Evolutionary conservation across 2,329 filamentous ascomycete genomes (phyloP), one percentile per base, ranked within the genome.

Genomic region (Trichoderma aggressivum): DNA sequence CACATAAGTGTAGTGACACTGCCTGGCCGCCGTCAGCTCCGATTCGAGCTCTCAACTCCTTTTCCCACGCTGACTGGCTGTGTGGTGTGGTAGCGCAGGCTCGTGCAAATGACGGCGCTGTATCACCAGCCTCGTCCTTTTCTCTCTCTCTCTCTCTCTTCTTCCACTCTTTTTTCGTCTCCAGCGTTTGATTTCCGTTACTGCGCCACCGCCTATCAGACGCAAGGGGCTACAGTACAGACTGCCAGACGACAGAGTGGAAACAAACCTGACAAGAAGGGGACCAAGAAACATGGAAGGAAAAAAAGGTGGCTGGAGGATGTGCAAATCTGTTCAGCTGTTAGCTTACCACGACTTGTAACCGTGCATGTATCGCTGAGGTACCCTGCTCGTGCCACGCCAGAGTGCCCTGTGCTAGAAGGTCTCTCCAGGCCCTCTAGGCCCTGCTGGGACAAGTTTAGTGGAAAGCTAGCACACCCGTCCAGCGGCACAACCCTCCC

Each of bases 401-500:
- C 47, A 53, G 21, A 53, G 21, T 14, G 47, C 47, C 47, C 47
- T 53, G 47, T 53, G n/a, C 47, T 24, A 53, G 47, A 53, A 56
- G 53, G 53, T 28, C 53, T 28, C 53, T 56, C 53, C n/a, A 59
- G 56, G 56, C 56, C 30, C 59, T 64, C 34, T 36, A 30, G 36
- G 63, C 62, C 56, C 47, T 36, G 50, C 53, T 56, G 34, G n/a
- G 24, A 34, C 18, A 18, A 32, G 56, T 26, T 58, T 60, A 32
- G 58, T 65, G 50, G 55, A 47, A 34, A 55, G 61, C 58, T 62
- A 67, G 66, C 68, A 56, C 67, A 58, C 70, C 74, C 74, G 71
- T 71, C 30, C 65, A 69, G 65, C 63, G 63, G 73, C 70, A 69
- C 72, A 74, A 71, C 66, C 69, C 65, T 36, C 76, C 78, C 78